These are phyloP conservation scores for Cicer chorassanicum DNA, from an alignment of 306 rosid species.

Conservation along the genomic window DNA sequence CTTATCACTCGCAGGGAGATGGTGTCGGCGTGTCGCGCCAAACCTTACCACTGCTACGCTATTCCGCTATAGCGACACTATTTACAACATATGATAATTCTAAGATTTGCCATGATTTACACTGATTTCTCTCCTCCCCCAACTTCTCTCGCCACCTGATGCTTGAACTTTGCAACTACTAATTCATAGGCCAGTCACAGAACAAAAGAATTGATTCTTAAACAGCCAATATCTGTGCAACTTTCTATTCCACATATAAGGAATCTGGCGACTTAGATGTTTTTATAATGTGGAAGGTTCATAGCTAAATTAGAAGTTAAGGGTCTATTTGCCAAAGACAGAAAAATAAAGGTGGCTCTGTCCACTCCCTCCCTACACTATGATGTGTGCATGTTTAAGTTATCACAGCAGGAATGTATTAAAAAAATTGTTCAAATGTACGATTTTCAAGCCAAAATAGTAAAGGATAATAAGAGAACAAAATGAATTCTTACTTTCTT, in stretches of 20 bases:
- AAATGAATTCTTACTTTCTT: not conserved
- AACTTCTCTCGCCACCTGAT: too few species aligned
- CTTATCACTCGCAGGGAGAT: not conserved
- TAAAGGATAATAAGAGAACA: not conserved
- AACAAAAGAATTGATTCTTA: too few species aligned
- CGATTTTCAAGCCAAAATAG: not conserved
- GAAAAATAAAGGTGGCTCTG: not conserved
- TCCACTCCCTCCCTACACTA: not conserved
- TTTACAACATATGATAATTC: too few species aligned
- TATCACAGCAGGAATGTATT: conserved; percentile 13
- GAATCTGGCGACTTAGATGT: not conserved
- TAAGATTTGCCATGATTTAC: too few species aligned
- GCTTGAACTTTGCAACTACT: too few species aligned
- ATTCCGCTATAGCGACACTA: not conserved
- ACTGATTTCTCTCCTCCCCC: too few species aligned
- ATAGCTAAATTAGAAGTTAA: conserved; percentile 1
- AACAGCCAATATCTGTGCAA: too few species aligned
- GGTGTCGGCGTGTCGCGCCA: not conserved
- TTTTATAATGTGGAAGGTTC: not conserved
- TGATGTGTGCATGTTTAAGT: conserved; percentile 1
- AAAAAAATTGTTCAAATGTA: not conserved
- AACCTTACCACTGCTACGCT: not conserved
- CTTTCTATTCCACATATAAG: not conserved
- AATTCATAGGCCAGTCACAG: too few species aligned
- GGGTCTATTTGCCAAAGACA: not conserved